A percentile compares a stretch with the other conserved stretches of the same genome.
Evolutionary conservation across 208 protist species (phyloP).

Genomic region (Crithidia mellificae): DNA sequence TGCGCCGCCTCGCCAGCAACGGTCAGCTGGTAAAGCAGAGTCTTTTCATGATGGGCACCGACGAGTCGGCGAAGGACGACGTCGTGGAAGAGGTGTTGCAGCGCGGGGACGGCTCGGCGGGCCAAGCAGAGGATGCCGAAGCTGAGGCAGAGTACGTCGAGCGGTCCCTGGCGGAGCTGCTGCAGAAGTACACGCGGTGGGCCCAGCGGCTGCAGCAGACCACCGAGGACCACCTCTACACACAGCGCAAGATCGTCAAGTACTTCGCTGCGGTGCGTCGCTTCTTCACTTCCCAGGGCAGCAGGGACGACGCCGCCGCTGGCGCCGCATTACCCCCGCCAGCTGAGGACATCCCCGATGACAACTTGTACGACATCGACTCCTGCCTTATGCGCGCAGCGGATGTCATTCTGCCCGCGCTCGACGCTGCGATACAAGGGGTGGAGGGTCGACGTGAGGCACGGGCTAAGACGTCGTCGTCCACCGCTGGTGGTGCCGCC

Average conservation of each 20-base stretch:
- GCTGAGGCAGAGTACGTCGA: conserved; percentile 45
- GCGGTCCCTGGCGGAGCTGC: conserved; percentile 63
- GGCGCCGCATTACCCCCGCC: not conserved
- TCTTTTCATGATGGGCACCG: conserved; percentile 76
- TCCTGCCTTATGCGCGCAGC: conserved; percentile 64
- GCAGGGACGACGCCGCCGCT: no score
- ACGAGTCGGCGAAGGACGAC: conserved; percentile 73
- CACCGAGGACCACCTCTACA: conserved; percentile 80
- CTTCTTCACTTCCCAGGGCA: conserved; percentile 50
- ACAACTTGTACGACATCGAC: conserved; percentile 87
- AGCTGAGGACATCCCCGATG: conserved; percentile 33
- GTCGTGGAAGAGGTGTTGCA: conserved; percentile 63
- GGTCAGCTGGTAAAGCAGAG: conserved; percentile 63
- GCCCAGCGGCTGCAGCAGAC: conserved; percentile 70
- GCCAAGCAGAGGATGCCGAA: conserved; percentile 19
- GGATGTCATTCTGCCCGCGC: conserved; percentile 73
- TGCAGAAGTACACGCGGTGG: conserved; percentile 88
- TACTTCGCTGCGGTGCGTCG: conserved; percentile 79
- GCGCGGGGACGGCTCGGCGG: not conserved
- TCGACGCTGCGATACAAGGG: conserved; percentile 56
- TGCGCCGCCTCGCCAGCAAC: conserved; percentile 55
- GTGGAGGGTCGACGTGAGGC: conserved; percentile 13
- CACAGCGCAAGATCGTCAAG: conserved; percentile 77
- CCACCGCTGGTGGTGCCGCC: not conserved
- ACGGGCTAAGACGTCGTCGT: not conserved